Conservation (phyloP, 1,284 basidiomycete genomes). For the Nidula niveotomentosa region DNA sequence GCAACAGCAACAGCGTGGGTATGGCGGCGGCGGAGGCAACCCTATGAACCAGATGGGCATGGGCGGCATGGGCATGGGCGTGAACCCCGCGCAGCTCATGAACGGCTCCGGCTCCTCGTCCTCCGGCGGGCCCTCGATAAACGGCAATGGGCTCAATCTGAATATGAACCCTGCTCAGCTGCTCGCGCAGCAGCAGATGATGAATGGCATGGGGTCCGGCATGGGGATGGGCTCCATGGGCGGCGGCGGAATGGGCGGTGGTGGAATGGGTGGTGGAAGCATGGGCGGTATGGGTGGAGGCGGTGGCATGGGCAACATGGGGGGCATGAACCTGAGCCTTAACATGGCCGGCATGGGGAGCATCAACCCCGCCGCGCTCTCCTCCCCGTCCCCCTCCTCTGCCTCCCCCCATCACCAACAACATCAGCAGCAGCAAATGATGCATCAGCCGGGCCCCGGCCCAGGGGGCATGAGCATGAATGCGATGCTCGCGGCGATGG, state of each 20-base stretch:
- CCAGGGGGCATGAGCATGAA: slow-evolving; percentile 8
- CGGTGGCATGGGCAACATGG: slow-evolving; percentile 2
- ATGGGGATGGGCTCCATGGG: background rate
- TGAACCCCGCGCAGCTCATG: slow-evolving; percentile 27
- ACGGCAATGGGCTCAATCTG: too few species aligned
- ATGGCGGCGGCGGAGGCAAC: slow-evolving; percentile 10
- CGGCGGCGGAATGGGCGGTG: background rate
- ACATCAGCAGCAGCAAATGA: slow-evolving; percentile 7
- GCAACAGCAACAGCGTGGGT: slow-evolving; percentile 9
- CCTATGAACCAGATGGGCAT: slow-evolving; percentile 8
- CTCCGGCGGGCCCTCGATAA: too few species aligned
- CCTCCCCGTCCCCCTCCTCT: slow-evolving; percentile 5
- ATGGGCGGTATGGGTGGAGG: slow-evolving; percentile 5
- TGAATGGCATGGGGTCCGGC: slow-evolving; percentile 11
- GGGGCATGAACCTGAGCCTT: slow-evolving; percentile 1
- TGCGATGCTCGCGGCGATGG: slow-evolving; percentile 15
- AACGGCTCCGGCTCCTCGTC: slow-evolving; percentile 3
- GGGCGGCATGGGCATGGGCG: slow-evolving; percentile 6
- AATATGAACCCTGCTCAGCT: background rate
- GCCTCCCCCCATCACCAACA: slow-evolving; percentile 4
- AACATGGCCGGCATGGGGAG: slow-evolving; percentile 8
- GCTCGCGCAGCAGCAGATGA: background rate
- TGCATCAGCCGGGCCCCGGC: slow-evolving; percentile 8
- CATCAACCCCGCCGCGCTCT: slow-evolving; percentile 15
- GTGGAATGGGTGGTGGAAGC: background rate